Evolutionary conservation across 1,284 basidiomycete species (phyloP).

Genomic region (Coriolopsis trogii): DNA sequence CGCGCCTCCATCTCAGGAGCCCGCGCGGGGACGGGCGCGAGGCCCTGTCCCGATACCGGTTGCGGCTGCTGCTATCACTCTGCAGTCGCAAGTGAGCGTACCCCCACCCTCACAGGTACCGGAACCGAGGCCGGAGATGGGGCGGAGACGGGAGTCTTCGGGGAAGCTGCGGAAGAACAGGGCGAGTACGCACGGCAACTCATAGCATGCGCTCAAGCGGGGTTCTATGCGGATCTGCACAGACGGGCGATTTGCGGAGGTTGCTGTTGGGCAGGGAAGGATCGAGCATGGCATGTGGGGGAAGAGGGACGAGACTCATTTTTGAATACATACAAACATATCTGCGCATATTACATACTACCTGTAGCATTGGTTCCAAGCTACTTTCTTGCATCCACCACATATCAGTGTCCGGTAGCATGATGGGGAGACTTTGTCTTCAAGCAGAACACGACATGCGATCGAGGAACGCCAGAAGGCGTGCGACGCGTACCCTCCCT

Average conservation of each 20-base stretch:
- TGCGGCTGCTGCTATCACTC: background rate
- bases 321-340: too few relatives aligned
- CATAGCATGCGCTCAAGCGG: constrained; percentile 12
- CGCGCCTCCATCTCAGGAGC: background rate
- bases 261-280: too few relatives aligned
- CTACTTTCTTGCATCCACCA: too few relatives aligned
- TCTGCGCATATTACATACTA: too few relatives aligned
- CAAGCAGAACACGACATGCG: background rate
- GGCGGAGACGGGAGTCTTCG: background rate
- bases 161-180: constrained; percentile 18
- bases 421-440: background rate
- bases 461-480: constrained; percentile 5
- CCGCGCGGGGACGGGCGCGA: constrained; percentile 9
- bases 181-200: constrained; percentile 5
- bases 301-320: too few relatives aligned
- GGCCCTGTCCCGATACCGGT: background rate
- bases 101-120: background rate
- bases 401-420: background rate
- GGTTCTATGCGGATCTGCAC: too few relatives aligned
- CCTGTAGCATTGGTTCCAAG: too few relatives aligned
- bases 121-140: too few relatives aligned
- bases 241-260: too few relatives aligned
- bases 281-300: too few relatives aligned
- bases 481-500: constrained; percentile 3
- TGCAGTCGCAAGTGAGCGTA: too few relatives aligned